Base-by-base conservation (phyloP, 805 yeast genomes). In the Schwanniomyces yamadae region DNA sequence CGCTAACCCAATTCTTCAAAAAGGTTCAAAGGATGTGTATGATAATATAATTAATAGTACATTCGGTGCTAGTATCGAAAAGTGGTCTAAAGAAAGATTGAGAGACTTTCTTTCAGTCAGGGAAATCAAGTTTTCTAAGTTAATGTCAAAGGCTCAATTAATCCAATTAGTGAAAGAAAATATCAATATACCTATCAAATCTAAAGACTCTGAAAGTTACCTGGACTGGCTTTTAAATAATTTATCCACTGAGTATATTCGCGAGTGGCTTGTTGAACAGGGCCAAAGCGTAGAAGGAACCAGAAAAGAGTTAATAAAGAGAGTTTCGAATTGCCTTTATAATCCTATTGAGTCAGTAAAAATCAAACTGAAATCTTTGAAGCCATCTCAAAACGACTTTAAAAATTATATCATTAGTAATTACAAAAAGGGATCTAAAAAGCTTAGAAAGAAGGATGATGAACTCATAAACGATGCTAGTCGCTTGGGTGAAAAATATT, bases 21-120 rank as follows among this genome's bases (percentile, higher is more conserved):
- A 72, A 42, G 44, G 28, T 23, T 48, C 63, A 23, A 46, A 54
- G 18, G 48, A 49, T n/a, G 49, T 46, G 21, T 57, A 51, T 29
- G 66, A 59, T 17, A 56, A 66, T 22, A 42, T 64, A 6, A 55
- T 71, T 49, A 69, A 69, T 49, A 72, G 69, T 41, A 68, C 75
- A 1, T 71, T 74, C 44, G 52, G 70, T 31, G 55, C 68, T 27
- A 75, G 71, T 23, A 54, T 73, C 33, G 71, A 72, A 28, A 48
- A 51, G 8, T 74, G 79, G 80, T 57, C 75, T 14, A 68, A 68
- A 45, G 68, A 63, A 13, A 63, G 69, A 36, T 56, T 74, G 39
- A 67, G 55, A 42, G 52, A 60, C 4, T 74, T 69, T 39, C 49
- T 74, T 26, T 58, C 61, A 19, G 52, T 64, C 2, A 65, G 78